Conservation (phyloP, 805 yeast genomes). For the Ogataea paraovalis region DNA sequence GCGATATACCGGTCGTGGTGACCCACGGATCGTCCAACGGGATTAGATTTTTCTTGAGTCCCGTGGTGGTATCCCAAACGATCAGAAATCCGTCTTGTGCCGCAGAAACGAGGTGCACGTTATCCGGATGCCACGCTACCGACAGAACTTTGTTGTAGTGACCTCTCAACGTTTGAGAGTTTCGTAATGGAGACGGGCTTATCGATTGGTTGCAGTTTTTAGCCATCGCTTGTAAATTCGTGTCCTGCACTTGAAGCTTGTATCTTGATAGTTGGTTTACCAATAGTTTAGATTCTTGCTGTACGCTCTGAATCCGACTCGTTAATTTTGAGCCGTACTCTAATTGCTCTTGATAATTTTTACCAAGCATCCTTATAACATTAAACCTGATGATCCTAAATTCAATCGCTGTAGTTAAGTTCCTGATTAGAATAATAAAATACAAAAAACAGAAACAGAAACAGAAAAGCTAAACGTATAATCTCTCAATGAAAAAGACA, state of each 20-base stretch:
- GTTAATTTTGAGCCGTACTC: constrained; percentile 20
- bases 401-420: too few species aligned
- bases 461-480: too few species aligned
- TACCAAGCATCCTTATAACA: constrained; percentile 6
- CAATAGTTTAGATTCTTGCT: constrained; percentile 24
- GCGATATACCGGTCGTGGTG: constrained; percentile 67
- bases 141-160: constrained; percentile 73
- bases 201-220: constrained; percentile 17
- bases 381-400: too few species aligned
- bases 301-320: constrained; percentile 20
- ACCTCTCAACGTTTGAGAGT: constrained; percentile 42
- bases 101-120: constrained; percentile 59
- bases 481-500: too few species aligned
- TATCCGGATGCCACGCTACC: constrained; percentile 66
- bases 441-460: neutral
- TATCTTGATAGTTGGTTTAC: constrained; percentile 24
- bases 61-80: constrained; percentile 76
- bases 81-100: constrained; percentile 86
- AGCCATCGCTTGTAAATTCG: constrained; percentile 24
- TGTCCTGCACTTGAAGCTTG: constrained; percentile 27
- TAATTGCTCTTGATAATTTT: constrained; percentile 21
- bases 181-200: constrained; percentile 10
- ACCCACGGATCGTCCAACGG: constrained; percentile 78
- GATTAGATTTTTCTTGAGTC: constrained; percentile 66
- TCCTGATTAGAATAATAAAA: neutral